Base-by-base conservation (phyloP, 352 stramenopile genomes). In the Pythium scleroteichum region DNA sequence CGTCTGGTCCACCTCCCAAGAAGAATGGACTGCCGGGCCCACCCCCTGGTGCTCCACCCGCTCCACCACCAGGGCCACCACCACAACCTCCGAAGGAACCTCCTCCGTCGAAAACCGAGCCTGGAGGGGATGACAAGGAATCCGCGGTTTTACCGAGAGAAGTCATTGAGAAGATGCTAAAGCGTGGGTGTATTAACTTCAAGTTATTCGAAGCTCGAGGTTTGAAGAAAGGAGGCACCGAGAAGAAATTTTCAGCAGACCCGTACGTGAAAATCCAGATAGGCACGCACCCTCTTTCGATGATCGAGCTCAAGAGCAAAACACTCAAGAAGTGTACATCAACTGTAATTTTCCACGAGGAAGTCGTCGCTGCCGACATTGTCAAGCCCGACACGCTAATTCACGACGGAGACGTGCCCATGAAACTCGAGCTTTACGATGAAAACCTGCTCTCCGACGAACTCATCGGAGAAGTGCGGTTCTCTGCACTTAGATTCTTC, bases 381-480 rank as follows among this genome's bases (percentile, higher is more conserved):
- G 77, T 82, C 0, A 74, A 97, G n/a, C 87, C 90, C 4, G 57
- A 75, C 2, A 75, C 72, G 9, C 78, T 96, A 6, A 62, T 97
- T 12, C 69, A 76, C 1, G 75, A 90, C 53, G 79, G 94, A 33
- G 84, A 92, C 35, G 60, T 92, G 29, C 65, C 79, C n/a, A 64
- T 90, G 42, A 76, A 77, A 19, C 71, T 97, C 20, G 87, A 96
- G 49, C 7, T 97, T 0, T 97, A 75, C 54, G 87, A 97, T 40
- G 89, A 96, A 56, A 97, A 92, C 49, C 58, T 96, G 19, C 75
- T 94, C 5, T 87, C 84, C 0, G 87, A 97, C 54, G 90, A 97
- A 51, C 55, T 97, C 20, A 68, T 97, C 0, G 88, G 84, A 14
- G 63, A 87, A 46, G 69, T 82, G 32, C 64, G 46, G 7, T 75